Evolutionary conservation across 768 basidiomycete species (phyloP), one percentile per base, ranked within the genome.

Genomic region (Crassisporium funariophilum): DNA sequence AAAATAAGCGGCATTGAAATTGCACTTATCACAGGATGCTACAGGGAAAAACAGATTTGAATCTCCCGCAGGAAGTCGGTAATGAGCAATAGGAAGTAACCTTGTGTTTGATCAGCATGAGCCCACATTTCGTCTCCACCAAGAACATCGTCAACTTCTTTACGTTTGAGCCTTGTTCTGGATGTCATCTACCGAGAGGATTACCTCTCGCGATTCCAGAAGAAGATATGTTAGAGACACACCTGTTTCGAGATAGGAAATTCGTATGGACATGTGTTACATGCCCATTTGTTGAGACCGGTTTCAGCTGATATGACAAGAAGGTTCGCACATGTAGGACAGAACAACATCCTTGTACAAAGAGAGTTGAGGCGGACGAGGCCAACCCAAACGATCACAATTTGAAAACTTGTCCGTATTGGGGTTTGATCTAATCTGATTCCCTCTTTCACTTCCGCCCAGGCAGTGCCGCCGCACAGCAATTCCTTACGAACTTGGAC

Each of bases 121-220:
- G 86, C 87, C 92, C 95, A 97, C 68, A 84, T 84, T 49, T 92
- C 91, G 27, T 91, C 92, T 3, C 92, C 94, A 41, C 95, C 97
- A 20, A 98, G 74, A 5, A 99, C 95, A 59, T 98, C 97, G 63
- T 99, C 97, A 10, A 93, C 87, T 56, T 86, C 80, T 60, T 98
- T 98, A n/a, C 90, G 78, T 55, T 84, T 85, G 41, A 97, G 74
- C 46, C 82, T 81, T 21, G 88, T 93, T 35, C 95, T 76, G 42
- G 91, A 90, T 5, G 94, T 97, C 83, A 97, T 94, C 91, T 97
- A 55, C n/a, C 49, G 23, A 24, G 22, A 27, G 25, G 31, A 37
- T n/a, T 24, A 31, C 10, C 5, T 22, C 16, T 31, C 12, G 12
- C 36, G 20, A 4, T 11, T 13, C 27, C n/a, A 19, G 19, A 16